Evolutionary conservation across 2,329 filamentous ascomycete species (phyloP).

Genomic region (Pestalotiopsis fici): DNA sequence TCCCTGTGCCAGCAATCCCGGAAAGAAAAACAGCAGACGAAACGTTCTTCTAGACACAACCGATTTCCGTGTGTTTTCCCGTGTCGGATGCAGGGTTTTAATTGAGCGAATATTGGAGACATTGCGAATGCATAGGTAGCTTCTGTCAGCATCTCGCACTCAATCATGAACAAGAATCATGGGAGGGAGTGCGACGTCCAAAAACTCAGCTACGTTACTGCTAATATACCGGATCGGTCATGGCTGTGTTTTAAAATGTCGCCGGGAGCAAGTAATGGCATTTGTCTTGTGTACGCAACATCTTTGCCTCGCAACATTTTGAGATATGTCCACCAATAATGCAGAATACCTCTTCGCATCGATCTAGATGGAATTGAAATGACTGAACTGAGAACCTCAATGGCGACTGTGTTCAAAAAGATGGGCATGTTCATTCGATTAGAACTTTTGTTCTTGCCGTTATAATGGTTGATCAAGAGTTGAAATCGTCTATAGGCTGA

Average conservation of each 20-base stretch:
- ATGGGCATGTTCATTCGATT: no score
- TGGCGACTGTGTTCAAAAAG: neutral
- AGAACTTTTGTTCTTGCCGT: no score
- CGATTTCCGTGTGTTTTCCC: no score
- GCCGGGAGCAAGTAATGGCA: neutral
- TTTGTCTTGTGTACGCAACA: neutral
- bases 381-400: neutral
- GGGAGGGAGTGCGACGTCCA: accelerated
- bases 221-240: neutral
- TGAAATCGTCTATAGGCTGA: no score
- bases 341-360: neutral
- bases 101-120: no score
- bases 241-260: neutral
- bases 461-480: no score
- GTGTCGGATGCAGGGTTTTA: no score
- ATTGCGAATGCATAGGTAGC: no score
- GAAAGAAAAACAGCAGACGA: no score
- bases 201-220: neutral
- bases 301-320: neutral
- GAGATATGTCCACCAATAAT: neutral
- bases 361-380: neutral
- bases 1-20: no score
- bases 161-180: neutral
- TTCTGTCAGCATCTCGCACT: no score
- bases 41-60: no score